These are phyloP conservation scores for Barnettozyma pratensis DNA, from an alignment of 805 yeast genomes.

Conservation along the genomic window DNA sequence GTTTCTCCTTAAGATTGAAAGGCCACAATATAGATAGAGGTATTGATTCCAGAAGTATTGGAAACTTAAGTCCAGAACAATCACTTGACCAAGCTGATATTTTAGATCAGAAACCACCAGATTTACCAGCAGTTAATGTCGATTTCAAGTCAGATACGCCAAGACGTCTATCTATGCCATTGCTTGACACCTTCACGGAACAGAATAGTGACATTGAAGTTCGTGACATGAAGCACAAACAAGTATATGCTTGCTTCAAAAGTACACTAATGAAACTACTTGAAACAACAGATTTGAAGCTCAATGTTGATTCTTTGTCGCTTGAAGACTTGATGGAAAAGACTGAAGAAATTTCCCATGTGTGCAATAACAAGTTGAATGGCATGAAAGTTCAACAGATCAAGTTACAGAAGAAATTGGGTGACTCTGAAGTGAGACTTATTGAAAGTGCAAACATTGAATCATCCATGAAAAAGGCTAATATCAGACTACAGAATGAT, in stretches of 20 bases:
- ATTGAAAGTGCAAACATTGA: neutral
- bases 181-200: neutral
- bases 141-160: neutral
- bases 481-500: neutral
- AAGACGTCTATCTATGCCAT: constrained; percentile 1
- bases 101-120: constrained; percentile 20
- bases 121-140: constrained; percentile 7
- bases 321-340: neutral
- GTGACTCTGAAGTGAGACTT: neutral
- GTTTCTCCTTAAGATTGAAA: constrained; percentile 4
- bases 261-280: neutral
- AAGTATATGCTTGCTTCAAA: neutral
- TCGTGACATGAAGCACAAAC: neutral
- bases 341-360: neutral
- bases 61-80: constrained; percentile 9
- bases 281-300: neutral
- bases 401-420: constrained; percentile 6
- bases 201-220: too few relatives aligned
- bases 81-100: constrained; percentile 23
- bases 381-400: constrained; percentile 1
- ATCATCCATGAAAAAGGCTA: neutral
- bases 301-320: neutral
- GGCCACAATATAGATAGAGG: neutral
- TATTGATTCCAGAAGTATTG: too few relatives aligned
- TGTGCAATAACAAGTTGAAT: neutral